phyloP scores from a whole-genome alignment of 1,284 basidiomycete species.

The Vanrija humicola region DNA sequence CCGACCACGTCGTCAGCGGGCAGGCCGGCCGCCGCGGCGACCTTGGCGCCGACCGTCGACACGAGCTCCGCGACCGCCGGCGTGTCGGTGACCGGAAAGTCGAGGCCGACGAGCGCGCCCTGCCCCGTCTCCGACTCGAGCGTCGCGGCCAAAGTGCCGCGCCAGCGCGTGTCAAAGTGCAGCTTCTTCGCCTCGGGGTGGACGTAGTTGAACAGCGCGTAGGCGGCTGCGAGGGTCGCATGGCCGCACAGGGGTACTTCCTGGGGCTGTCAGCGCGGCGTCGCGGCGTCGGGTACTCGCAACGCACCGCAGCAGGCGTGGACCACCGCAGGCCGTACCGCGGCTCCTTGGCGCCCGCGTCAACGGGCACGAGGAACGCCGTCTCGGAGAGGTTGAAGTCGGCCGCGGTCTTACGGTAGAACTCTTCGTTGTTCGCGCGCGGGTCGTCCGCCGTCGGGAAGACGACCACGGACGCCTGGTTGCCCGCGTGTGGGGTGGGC shows the following conservation, averaged over 20 bases:
- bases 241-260: conserved; percentile 42
- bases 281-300: too few species aligned
- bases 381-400: conserved; percentile 43
- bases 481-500: conserved; percentile 31
- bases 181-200: conserved; percentile 18
- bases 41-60: not conserved
- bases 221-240: conserved; percentile 37
- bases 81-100: conserved; percentile 62
- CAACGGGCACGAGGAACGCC: conserved; percentile 27
- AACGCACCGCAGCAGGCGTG: conserved; percentile 32
- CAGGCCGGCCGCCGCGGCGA: conserved; percentile 3
- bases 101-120: conserved; percentile 52
- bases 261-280: conserved; percentile 12
- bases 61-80: not conserved
- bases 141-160: conserved; percentile 28
- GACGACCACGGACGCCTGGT: conserved; percentile 41
- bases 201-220: conserved; percentile 24
- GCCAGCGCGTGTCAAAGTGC: conserved; percentile 28
- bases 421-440: conserved; percentile 24
- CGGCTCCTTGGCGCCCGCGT: conserved; percentile 10
- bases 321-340: conserved; percentile 38
- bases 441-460: conserved; percentile 23
- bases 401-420: conserved; percentile 22
- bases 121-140: conserved; percentile 5
- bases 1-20: conserved; percentile 4